Percentiles rank a stretch among this genome's conserved stretches.
These are phyloP conservation scores for Ustilago cynodontis DNA, from an alignment of 1,284 basidiomycete genomes.

Conservation along the genomic window DNA sequence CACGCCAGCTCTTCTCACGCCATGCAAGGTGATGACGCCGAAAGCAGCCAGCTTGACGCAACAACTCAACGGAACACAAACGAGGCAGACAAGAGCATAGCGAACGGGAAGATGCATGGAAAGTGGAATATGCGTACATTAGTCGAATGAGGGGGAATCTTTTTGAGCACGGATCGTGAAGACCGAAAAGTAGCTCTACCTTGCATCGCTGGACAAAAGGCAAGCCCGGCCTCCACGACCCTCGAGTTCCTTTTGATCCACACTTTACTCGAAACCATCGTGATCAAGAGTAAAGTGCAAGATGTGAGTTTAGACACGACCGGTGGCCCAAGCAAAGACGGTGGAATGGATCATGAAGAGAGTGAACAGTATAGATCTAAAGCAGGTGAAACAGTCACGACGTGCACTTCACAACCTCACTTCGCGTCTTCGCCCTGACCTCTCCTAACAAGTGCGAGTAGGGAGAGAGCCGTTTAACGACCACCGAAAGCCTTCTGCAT, in stretches of 20 bases:
- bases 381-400: constrained; percentile 7
- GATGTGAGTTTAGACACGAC: constrained; percentile 13
- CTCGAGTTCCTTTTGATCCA: constrained; percentile 44
- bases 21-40: background rate
- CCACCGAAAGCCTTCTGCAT: constrained; percentile 69
- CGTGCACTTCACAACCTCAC: constrained; percentile 7
- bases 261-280: background rate
- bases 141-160: constrained; percentile 42
- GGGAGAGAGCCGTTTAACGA: constrained; percentile 45
- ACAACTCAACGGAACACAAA: background rate
- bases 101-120: constrained; percentile 46
- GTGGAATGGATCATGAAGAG: constrained; percentile 1
- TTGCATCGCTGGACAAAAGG: constrained; percentile 1
- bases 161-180: constrained; percentile 38
- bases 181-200: background rate
- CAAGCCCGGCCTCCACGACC: constrained; percentile 11
- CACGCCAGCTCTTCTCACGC: constrained; percentile 2
- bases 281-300: constrained; percentile 1
- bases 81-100: constrained; percentile 3
- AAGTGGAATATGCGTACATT: constrained; percentile 52
- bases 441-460: background rate
- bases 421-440: constrained; percentile 3
- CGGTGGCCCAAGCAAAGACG: constrained; percentile 8
- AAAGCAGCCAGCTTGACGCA: background rate
- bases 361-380: constrained; percentile 7